Percentiles rank a stretch among this genome's conserved stretches.
phyloP scores from a whole-genome alignment of 129 eudicot species.

The Logfia minima region DNA sequence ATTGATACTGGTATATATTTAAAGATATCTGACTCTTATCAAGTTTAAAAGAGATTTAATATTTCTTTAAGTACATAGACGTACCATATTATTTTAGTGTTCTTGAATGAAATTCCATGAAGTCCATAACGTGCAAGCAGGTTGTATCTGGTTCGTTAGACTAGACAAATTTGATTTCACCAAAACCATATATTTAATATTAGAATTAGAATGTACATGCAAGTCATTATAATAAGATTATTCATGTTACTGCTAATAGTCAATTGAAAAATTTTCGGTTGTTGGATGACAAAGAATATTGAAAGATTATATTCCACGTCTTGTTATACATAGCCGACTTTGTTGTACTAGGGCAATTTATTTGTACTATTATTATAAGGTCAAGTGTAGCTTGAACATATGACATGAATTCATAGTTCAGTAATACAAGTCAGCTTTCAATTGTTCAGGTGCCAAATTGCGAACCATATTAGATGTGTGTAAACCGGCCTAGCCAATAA shows the following conservation, averaged over 20 bases:
- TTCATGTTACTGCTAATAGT: neutral
- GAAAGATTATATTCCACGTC: constrained; percentile 17
- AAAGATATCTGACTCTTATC: neutral
- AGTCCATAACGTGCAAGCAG: constrained; percentile 43
- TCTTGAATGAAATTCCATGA: constrained; percentile 7
- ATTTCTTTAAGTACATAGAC: constrained; percentile 16
- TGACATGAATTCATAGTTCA: neutral
- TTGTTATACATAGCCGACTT: neutral
- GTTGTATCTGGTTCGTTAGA: constrained; percentile 18
- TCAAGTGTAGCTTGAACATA: neutral
- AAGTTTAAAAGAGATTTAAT: neutral
- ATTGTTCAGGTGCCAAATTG: neutral
- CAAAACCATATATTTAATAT: neutral
- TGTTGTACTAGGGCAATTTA: neutral
- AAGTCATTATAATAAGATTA: neutral
- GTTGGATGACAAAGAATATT: constrained; percentile 1
- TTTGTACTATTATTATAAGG: neutral
- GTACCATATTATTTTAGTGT: neutral
- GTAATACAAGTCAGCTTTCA: neutral
- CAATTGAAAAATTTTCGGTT: neutral
- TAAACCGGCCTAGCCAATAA: neutral
- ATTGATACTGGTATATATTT: neutral
- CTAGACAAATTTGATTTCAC: neutral
- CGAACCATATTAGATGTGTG: neutral
- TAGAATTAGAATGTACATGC: neutral